A percentile compares a stretch with the other conserved stretches of the same genome.
Evolutionary conservation across 345 rosid genomes (phyloP).

Genomic region (Arabidopsis thaliana): TAIR10.1 NC_003075.7:9000501-9001000

Average conservation of each 20-base stretch:
- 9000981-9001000: neutral
- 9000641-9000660: neutral
- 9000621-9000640: neutral
- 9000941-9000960: neutral
- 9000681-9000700: constrained; percentile 96
- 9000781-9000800: constrained; percentile 90
- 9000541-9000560: constrained; percentile 71
- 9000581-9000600: neutral
- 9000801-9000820: constrained; percentile 79
- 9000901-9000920: neutral
- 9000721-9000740: constrained; percentile 87
- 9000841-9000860: constrained; percentile 71
- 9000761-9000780: constrained; percentile 97
- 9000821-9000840: constrained; percentile 83
- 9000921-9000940: neutral
- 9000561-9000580: neutral
- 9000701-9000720: constrained; percentile 86
- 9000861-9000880: constrained; percentile 19
- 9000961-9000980: constrained; percentile 2
- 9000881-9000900: neutral
- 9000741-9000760: constrained; percentile 97
- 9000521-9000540: constrained; percentile 94
- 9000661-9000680: constrained; percentile 57
- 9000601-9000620: neutral
- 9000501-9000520: constrained; percentile 80